phyloP scores from a whole-genome alignment of 352 stramenopile species.

The Phytophthora vignae region DNA sequence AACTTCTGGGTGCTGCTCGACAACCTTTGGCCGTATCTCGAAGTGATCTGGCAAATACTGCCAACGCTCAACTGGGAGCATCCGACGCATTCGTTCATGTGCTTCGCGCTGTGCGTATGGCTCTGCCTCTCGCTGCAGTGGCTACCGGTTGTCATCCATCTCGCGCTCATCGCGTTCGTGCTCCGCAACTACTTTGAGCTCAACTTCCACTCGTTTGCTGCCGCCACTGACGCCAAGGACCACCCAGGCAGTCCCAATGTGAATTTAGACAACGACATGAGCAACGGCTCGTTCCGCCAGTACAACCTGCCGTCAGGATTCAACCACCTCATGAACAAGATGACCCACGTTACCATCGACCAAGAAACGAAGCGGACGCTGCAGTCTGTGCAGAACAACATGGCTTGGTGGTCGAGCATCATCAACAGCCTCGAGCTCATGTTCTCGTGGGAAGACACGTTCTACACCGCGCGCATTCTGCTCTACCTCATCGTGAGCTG shows the following conservation, averaged over 20 bases:
- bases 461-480: conserved; percentile 84
- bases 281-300: conserved; percentile 68
- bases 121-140: conserved; percentile 85
- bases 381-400: conserved; percentile 90
- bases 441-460: conserved; percentile 90
- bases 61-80: conserved; percentile 89
- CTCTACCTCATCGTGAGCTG: conserved; percentile 87
- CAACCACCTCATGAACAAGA: conserved; percentile 91
- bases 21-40: conserved; percentile 86
- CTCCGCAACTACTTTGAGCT: conserved; percentile 88
- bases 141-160: conserved; percentile 81
- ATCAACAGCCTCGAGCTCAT: conserved; percentile 89
- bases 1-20: conserved; percentile 90
- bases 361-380: conserved; percentile 84
- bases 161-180: conserved; percentile 82
- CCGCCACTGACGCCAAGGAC: conserved; percentile 58
- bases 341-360: conserved; percentile 89
- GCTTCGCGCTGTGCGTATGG: conserved; percentile 86
- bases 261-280: conserved; percentile 43
- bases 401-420: conserved; percentile 88
- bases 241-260: conserved; percentile 20
- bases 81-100: conserved; percentile 86
- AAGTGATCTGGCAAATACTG: conserved; percentile 85
- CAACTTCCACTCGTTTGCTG: conserved; percentile 81
- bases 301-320: conserved; percentile 87